A percentile compares a stretch with the other conserved stretches of the same genome.
Evolutionary conservation across 2,329 filamentous ascomycete genomes (phyloP).

Genomic region (Ambrosiella xylebori): DNA sequence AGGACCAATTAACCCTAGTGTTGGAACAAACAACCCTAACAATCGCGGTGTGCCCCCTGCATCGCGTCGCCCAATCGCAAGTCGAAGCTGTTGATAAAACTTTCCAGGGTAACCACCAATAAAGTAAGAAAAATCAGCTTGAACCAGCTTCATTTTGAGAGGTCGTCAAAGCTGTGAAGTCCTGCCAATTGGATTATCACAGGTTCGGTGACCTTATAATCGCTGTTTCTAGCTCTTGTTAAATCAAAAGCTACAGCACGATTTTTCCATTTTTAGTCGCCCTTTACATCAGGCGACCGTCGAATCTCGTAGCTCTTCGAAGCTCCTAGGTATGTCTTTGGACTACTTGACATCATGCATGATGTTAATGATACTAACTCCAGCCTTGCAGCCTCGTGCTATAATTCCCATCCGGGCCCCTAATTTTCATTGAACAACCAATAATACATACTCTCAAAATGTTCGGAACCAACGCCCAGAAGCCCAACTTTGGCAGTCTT

Average conservation of each 20-base stretch:
- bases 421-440: not conserved
- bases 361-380: too few species aligned
- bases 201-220: too few species aligned
- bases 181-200: too few species aligned
- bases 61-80: not conserved
- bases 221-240: too few species aligned
- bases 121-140: not conserved
- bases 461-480: conserved; percentile 4
- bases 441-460: not conserved
- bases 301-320: too few species aligned
- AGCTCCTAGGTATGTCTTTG: too few species aligned
- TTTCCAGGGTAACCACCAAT: not conserved
- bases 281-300: too few species aligned
- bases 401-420: too few species aligned
- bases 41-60: not conserved
- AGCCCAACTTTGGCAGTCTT: conserved; percentile 10
- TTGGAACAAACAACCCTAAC: not conserved
- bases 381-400: too few species aligned
- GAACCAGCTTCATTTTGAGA: not conserved
- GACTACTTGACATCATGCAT: too few species aligned
- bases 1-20: not conserved
- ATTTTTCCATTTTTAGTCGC: too few species aligned
- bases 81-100: not conserved
- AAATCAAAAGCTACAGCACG: too few species aligned
- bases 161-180: not conserved